These are phyloP conservation scores for Myochromella boudieri DNA, from an alignment of 768 basidiomycete species.

Conservation along the genomic window DNA sequence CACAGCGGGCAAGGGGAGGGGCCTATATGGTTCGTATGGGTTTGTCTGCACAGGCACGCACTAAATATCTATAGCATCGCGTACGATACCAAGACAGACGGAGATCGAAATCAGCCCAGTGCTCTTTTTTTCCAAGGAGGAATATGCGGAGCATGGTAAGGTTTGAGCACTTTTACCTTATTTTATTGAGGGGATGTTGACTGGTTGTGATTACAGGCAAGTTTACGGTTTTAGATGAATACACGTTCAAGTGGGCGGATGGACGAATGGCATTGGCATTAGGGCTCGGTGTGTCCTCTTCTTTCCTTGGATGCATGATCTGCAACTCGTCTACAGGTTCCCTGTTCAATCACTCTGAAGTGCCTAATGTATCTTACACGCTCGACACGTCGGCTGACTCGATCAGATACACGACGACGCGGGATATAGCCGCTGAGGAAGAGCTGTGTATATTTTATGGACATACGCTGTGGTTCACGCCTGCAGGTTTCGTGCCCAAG, in stretches of 20 bases:
- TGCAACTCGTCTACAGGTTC: conserved; percentile 50
- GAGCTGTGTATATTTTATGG: conserved; percentile 84
- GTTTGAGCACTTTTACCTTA: background rate
- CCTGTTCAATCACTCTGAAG: conserved; percentile 74
- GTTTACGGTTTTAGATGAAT: conserved; percentile 69
- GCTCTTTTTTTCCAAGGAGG: conserved; percentile 66
- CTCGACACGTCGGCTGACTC: conserved; percentile 53
- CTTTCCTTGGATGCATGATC: background rate
- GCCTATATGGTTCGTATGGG: conserved; percentile 56
- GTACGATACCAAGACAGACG: conserved; percentile 55
- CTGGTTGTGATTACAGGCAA: conserved; percentile 25
- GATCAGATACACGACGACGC: conserved; percentile 61
- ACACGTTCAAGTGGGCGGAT: conserved; percentile 75
- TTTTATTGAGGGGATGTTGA: background rate
- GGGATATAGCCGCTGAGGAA: conserved; percentile 55
- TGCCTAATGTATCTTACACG: conserved; percentile 69
- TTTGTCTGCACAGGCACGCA: no score
- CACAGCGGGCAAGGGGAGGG: conserved; percentile 52
- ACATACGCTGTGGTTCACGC: conserved; percentile 64
- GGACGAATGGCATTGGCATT: conserved; percentile 76
- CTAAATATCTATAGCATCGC: conserved; percentile 46
- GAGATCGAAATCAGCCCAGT: conserved; percentile 86
- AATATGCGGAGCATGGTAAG: conserved; percentile 64
- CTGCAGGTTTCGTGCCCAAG: conserved; percentile 23
- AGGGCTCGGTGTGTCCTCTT: conserved; percentile 57